phyloP scores from a whole-genome alignment of 148 eudicot genomes.

The Rhododendron henanense region DNA sequence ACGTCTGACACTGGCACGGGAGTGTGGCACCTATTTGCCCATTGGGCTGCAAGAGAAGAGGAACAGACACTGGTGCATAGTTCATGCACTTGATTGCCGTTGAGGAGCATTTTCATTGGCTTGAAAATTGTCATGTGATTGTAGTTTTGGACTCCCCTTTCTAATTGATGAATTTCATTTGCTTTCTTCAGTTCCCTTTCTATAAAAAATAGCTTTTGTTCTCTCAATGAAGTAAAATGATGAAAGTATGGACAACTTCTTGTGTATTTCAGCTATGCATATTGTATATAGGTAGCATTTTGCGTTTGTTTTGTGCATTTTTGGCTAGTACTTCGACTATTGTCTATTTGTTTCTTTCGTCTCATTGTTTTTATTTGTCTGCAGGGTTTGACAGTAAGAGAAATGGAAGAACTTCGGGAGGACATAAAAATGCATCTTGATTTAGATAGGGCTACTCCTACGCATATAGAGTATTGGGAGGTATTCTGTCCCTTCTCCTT shows the following conservation, averaged over 20 bases:
- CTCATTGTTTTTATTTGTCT: neutral
- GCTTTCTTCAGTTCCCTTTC: neutral
- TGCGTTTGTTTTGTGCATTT: neutral
- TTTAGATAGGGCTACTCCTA: constrained; percentile 75
- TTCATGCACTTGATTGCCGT: neutral
- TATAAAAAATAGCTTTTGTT: neutral
- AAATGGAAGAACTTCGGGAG: constrained; percentile 87
- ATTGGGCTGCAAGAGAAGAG: neutral
- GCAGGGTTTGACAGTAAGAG: constrained; percentile 84
- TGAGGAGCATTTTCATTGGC: neutral
- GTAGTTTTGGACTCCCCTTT: neutral
- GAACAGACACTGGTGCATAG: neutral
- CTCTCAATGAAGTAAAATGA: neutral
- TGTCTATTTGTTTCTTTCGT: neutral
- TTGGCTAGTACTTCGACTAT: neutral
- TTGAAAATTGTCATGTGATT: neutral
- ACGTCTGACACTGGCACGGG: neutral
- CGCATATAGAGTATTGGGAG: constrained; percentile 84
- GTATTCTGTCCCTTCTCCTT: constrained; percentile 21
- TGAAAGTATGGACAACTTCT: neutral
- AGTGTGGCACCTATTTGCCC: neutral
- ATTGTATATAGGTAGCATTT: neutral
- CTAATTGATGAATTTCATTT: neutral
- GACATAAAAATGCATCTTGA: constrained; percentile 92
- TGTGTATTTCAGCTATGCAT: neutral